A percentile compares a stretch with the other conserved stretches of the same genome.
These are phyloP conservation scores for Albifimbria verrucaria DNA, from an alignment of 2,329 filamentous ascomycete species.

Conservation along the genomic window DNA sequence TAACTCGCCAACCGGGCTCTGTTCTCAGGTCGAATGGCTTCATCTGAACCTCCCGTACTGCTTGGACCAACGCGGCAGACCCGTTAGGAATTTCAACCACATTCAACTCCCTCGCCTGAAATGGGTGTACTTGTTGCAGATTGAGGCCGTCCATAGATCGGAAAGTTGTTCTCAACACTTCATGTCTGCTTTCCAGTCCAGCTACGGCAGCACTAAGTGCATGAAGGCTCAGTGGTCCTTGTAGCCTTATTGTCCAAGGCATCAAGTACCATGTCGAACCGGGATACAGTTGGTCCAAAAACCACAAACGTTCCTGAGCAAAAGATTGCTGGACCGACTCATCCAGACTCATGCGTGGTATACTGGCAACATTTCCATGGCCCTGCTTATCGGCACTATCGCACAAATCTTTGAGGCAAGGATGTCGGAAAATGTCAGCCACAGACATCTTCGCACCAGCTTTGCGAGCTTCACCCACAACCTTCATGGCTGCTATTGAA, in stretches of 20 bases:
- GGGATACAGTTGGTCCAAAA: constrained; percentile 7
- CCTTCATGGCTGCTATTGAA: neutral
- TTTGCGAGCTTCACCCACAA: neutral
- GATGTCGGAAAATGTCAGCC: neutral
- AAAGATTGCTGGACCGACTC: constrained; percentile 7
- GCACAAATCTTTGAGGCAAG: constrained; percentile 7
- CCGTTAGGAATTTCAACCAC: neutral
- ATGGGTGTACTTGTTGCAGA: constrained; percentile 1
- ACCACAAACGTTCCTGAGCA: constrained; percentile 10
- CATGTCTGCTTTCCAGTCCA: constrained; percentile 6
- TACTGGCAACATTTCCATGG: constrained; percentile 9
- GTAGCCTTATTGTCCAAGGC: constrained; percentile 3
- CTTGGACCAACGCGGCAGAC: neutral
- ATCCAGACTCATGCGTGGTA: constrained; percentile 4
- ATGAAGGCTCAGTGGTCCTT: neutral
- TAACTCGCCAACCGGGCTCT: constrained; percentile 1
- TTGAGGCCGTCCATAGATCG: neutral
- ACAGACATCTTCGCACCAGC: neutral
- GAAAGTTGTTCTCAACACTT: constrained; percentile 7
- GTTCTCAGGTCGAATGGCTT: neutral
- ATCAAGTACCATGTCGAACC: constrained; percentile 5
- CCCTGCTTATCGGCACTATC: constrained; percentile 6
- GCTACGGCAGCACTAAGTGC: neutral
- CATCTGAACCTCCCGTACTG: neutral
- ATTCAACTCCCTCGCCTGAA: neutral